Conservation (phyloP, 164 flowering plant species). For the Euptelea pleiosperma region DNA sequence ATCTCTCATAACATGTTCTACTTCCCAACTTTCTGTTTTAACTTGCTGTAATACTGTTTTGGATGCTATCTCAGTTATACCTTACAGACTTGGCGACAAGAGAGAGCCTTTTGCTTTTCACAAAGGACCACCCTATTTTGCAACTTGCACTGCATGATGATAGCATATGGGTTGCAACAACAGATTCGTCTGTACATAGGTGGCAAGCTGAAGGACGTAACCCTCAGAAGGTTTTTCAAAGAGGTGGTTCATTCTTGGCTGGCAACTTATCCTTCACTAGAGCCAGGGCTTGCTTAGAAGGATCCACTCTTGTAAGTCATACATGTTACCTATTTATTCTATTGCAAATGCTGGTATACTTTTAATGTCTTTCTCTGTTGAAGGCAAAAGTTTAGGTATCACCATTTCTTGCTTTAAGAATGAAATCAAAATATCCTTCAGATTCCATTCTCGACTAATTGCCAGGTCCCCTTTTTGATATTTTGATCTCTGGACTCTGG, state of each 20-base stretch:
- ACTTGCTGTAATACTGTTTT: conserved; percentile 1
- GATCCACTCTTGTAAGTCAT: conserved; percentile 71
- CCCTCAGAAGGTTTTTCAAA: conserved; percentile 75
- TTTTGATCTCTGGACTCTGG: not conserved
- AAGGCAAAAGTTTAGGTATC: too few relatives aligned
- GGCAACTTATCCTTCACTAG: conserved; percentile 91
- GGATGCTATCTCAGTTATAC: conserved; percentile 58
- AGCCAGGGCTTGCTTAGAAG: conserved; percentile 86
- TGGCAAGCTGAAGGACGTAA: conserved; percentile 83
- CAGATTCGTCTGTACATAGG: conserved; percentile 81
- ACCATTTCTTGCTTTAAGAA: too few relatives aligned
- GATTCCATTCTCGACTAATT: too few relatives aligned
- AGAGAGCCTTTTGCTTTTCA: conserved; percentile 89
- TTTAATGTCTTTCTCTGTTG: too few relatives aligned
- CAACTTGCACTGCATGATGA: conserved; percentile 86
- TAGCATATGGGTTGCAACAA: conserved; percentile 86
- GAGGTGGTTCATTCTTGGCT: conserved; percentile 89
- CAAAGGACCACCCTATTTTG: conserved; percentile 76
- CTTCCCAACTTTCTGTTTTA: not conserved
- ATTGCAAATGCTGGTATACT: too few relatives aligned
- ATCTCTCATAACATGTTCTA: too few relatives aligned
- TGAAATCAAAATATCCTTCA: too few relatives aligned
- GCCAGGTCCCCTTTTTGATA: too few relatives aligned
- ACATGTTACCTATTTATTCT: not conserved
- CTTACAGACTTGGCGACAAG: conserved; percentile 93